Evolutionary conservation across 768 basidiomycete genomes (phyloP), one percentile per base, ranked within the genome.

Genomic region (Russula dissimulans): DNA sequence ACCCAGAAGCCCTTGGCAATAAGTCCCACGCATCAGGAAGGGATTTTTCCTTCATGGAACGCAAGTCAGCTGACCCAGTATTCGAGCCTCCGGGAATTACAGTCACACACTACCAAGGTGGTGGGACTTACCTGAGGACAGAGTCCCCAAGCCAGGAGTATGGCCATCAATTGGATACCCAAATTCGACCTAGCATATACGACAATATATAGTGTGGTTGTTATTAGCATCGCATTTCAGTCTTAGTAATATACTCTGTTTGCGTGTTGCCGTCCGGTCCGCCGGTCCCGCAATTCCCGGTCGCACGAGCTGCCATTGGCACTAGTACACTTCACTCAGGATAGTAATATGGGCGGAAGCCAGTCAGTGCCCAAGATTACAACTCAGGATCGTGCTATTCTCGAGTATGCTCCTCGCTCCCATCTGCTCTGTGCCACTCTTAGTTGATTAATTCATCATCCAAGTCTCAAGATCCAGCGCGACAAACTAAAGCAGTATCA

Each of bases 401-500:
- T 99, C 61, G 95, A 97, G 95, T 98, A 64, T 71, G 90, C 38
- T 26, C 29, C 44, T 22, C 29, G 36, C 34, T 80, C 31, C 18
- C 26, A 56, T 58, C 51, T 14, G 48, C 42, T 54, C 60, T 10
- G 49, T 66, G 54, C 55, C 52, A 42, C 50, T 62, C 61, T 65
- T 55, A 71, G 31, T 56, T 54, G 67, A 62, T 57, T 52, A 66
- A 60, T 56, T 54, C 69, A 34, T 71, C 26, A 1, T 46, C 26
- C 38, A 57, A 97, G 95, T 70, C 81, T 99, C 66, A 98, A 99
- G 74, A 73, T 97, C 48, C 97, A 99, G 72, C 81, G 97, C 38
- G 97, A 99, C 75, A 97, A 95, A 72, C 75, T 99, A 62, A 88
- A 82, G 71, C 91, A 95, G 71, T 99, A 98, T 69, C 97, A 95